Base-by-base conservation (phyloP, 495 filamentous ascomycete genomes). In the Oidiodendron maius region DNA sequence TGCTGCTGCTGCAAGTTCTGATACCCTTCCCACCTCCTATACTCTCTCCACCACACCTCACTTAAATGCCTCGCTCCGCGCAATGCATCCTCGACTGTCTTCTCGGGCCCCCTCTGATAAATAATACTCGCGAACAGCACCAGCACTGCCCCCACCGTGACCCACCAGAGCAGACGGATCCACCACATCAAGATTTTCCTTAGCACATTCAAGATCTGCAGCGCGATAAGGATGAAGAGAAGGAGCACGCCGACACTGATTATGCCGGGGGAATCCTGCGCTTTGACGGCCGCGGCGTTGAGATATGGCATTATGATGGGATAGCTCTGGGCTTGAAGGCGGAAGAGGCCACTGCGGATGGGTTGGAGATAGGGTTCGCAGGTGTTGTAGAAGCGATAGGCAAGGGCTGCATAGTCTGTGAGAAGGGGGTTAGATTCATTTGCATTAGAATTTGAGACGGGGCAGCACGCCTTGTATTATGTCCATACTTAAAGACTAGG, bases 101-200 rank as follows among this genome's bases (percentile, higher is more conserved):
- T 71, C 61, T 82, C 85, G 47, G 80, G 41, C 0, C 88, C 89
- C 11, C 81, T 64, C 46, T 71, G 71, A 62, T 76, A 91, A 11
- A 87, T 68, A 48, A 76, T 77, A 28, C 73, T 64, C 0, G 65
- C 72, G 1, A 78, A 3, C 0, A 67, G 66, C 15, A 71, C 63
- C 11, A 89, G 24, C 1, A 59, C 52, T 0, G 65, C 72, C 77
- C 79, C 93, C 40, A 87, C 76, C 0, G 75, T 48, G 36, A 88
- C 15, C 23, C 73, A 61, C 46, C 84, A 58, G 4, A 68, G 71
- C 39, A 91, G 58, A 34, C 69, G 60, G n/a, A 86, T 72, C 80
- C 87, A 89, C 62, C 78, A 91, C 59, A 89, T 70, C 44, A 94
- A 65, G 2, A 86, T 64, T 28, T 84, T 74, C 40, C 77, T 78